These are phyloP conservation scores for Psidium guajava DNA, from an alignment of 345 rosid genomes.

Conservation along the genomic window DNA sequence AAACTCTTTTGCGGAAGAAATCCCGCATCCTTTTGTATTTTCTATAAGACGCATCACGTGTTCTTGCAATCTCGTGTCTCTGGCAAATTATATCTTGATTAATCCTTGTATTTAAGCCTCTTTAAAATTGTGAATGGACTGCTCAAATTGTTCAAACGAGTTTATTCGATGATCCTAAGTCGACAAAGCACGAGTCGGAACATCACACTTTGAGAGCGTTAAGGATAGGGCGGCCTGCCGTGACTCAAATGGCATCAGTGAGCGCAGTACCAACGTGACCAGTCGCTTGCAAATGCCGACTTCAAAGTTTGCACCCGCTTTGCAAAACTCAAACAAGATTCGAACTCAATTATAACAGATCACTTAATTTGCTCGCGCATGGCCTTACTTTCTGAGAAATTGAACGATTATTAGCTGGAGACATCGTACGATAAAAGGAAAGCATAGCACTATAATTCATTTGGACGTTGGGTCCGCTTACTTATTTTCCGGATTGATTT, in stretches of 20 bases:
- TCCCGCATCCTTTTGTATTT: not conserved
- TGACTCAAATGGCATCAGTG: rapidly evolving
- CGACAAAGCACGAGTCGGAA: not conserved
- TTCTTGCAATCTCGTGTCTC: not conserved
- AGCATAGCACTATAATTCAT: not conserved
- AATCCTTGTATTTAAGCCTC: not conserved
- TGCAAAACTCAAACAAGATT: not conserved
- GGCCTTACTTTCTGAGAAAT: not conserved
- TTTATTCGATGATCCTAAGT: not conserved
- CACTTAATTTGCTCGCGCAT: not conserved
- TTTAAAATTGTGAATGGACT: not conserved
- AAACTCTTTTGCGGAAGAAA: not conserved
- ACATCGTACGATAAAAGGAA: not conserved
- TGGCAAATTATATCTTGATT: not conserved
- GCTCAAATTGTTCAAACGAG: not conserved
- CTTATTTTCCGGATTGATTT: not conserved
- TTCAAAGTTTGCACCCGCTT: not conserved
- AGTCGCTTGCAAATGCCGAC: not conserved
- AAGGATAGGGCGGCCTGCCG: not conserved
- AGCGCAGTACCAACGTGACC: not conserved
- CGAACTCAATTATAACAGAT: not conserved
- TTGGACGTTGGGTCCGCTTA: not conserved
- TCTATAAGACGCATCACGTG: not conserved
- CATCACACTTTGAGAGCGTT: not conserved
- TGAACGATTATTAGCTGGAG: not conserved